These are phyloP conservation scores for Dendrobium officinale DNA, from an alignment of 106 monocot genomes.

Conservation along the genomic window DNA sequence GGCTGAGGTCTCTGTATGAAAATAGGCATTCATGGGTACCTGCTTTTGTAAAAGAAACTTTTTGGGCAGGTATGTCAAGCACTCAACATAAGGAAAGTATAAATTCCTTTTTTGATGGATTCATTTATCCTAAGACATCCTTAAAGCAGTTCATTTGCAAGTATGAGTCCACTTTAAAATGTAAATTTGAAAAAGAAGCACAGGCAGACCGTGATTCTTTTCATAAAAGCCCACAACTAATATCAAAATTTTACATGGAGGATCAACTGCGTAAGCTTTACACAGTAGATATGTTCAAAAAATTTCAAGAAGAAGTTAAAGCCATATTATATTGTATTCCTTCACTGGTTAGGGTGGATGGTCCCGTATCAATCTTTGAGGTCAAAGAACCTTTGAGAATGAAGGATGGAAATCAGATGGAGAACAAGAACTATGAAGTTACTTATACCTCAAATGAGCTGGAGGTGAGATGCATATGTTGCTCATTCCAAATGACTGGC, in stretches of 20 bases:
- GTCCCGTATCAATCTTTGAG: constrained; percentile 31
- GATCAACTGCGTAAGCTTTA: constrained; percentile 45
- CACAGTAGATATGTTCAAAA: constrained; percentile 53
- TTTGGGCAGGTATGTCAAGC: constrained; percentile 37
- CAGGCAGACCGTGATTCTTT: constrained; percentile 47
- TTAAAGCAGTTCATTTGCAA: constrained; percentile 38
- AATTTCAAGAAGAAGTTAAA: constrained; percentile 51
- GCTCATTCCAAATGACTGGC: constrained; percentile 32
- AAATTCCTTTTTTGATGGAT: constrained; percentile 34
- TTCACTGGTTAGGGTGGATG: constrained; percentile 31
- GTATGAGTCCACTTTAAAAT: constrained; percentile 34
- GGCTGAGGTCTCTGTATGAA: constrained; percentile 38
- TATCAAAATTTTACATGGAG: constrained; percentile 53
- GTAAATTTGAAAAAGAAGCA: constrained; percentile 36
- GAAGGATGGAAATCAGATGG: constrained; percentile 36
- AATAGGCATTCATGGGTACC: constrained; percentile 31
- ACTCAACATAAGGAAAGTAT: constrained; percentile 24
- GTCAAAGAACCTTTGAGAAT: constrained; percentile 39
- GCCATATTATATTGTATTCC: constrained; percentile 51
- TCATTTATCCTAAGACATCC: constrained; percentile 37
- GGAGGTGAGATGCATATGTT: constrained; percentile 29
- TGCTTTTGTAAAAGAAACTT: constrained; percentile 28
- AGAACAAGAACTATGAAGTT: constrained; percentile 44
- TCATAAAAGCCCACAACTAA: constrained; percentile 36
- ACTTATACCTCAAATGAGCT: constrained; percentile 30